Base-by-base conservation (phyloP, 805 yeast genomes). In the Scheffersomyces lignosus region DNA sequence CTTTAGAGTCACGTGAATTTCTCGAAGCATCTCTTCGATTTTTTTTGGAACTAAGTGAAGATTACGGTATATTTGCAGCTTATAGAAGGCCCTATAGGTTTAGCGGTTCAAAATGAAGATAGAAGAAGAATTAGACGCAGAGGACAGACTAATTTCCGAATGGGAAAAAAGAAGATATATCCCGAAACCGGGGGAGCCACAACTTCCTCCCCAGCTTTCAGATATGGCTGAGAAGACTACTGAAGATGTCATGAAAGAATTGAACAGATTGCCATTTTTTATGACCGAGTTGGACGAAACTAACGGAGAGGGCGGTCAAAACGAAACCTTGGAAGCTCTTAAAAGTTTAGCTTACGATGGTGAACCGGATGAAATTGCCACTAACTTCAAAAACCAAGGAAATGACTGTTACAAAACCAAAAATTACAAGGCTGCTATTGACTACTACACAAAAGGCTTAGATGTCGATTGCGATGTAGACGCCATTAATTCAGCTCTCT, bases 321-420 rank as follows among this genome's bases (percentile, higher is more conserved):
- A 86, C 52, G 54, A 71, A 4, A 82, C 79, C 34, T 64, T 93
- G 13, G 98, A 91, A 55, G 99, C 99, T 0, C 71, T 93, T 39
- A 83, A 83, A 54, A 91, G 96, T 4, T 68, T 93, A 48, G 96
- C 95, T 0, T 89, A 87, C 54, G 99, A 93, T 33, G 99, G 98
- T 30, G 96, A 88, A 45, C 96, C 97, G 0, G 81, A 84, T 51
- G 99, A 93, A 54, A 70, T 89, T 24, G 97, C 97, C 3, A 72
- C 78, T 16, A 90, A 89, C 54, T 93, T 90, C 68, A 88, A 89
- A 45, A 81, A 77, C 43, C 97, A 91, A 56, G 99, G 99, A 4
- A 93, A 95, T 58, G 97, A 88, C 12, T 76, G 86, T 40, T 93
- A 74, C 64, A 82, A 78, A 56, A 66, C 67, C 7, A 87, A 83